Conservation (phyloP, 345 rosid species). For the Aquilaria sinensis region DNA sequence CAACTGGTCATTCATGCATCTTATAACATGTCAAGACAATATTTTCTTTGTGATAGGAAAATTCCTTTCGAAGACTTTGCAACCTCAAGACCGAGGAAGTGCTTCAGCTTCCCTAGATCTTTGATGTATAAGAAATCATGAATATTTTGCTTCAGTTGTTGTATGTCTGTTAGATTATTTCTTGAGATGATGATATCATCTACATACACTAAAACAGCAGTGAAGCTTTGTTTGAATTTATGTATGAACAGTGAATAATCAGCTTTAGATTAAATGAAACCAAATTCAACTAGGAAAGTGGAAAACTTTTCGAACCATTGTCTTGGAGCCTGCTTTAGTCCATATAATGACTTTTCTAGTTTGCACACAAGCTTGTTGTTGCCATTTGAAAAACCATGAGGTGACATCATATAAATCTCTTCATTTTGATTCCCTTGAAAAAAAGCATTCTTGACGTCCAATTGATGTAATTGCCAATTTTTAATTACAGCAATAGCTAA, state of each 20-base stretch:
- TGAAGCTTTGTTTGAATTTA: background rate
- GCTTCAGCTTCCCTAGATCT: slow-evolving; percentile 3
- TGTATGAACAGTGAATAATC: slow-evolving; percentile 3
- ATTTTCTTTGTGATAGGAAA: background rate
- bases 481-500: background rate
- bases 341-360: background rate
- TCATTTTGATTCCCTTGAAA: background rate
- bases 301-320: background rate
- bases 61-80: background rate
- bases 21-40: slow-evolving; percentile 2
- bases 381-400: background rate
- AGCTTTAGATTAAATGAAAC: background rate
- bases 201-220: background rate
- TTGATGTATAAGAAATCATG: slow-evolving; percentile 1
- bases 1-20: background rate
- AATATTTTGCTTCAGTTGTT: background rate
- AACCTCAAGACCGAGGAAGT: slow-evolving; percentile 11
- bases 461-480: background rate
- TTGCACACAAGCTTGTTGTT: background rate
- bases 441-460: background rate
- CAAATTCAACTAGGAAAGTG: background rate
- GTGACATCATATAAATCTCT: background rate
- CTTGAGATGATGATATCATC: slow-evolving; percentile 9
- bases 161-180: background rate
- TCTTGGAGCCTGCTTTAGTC: background rate